Conservation (phyloP, 225 moss, liverwort and hornwort genomes). For the Climacium dendroides region DNA sequence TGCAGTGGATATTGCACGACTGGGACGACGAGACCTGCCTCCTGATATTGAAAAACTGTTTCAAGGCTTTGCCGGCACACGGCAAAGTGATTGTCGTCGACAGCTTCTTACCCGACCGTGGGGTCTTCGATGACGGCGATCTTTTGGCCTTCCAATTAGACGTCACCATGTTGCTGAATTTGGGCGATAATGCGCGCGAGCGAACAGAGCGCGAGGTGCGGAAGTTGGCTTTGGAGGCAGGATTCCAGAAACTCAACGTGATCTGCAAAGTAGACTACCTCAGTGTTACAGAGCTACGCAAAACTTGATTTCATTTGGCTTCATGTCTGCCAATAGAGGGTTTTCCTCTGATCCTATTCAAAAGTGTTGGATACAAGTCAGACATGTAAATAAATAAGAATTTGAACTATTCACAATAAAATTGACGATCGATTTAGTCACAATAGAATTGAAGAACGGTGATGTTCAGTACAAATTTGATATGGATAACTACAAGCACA, state of each 20-base stretch:
- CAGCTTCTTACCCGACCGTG: background rate
- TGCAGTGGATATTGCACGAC: background rate
- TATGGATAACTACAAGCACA: background rate
- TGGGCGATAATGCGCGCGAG: background rate
- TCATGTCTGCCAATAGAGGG: background rate
- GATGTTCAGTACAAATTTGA: background rate
- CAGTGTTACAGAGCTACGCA: background rate
- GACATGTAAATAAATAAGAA: background rate
- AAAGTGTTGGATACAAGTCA: background rate
- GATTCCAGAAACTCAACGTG: background rate
- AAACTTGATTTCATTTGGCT: background rate
- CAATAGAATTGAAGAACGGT: background rate
- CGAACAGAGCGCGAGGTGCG: background rate
- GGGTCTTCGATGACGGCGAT: background rate
- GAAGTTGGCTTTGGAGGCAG: background rate
- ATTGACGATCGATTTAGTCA: background rate
- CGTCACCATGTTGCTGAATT: background rate
- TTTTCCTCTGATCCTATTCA: background rate
- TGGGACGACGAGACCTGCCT: background rate
- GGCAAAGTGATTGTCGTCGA: background rate
- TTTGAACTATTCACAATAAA: background rate
- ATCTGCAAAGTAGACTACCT: background rate
- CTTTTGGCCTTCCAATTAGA: background rate
- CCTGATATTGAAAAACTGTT: background rate
- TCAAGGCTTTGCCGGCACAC: background rate